Base-by-base conservation (phyloP, 2,329 filamentous ascomycete genomes). In the Talaromyces sp. region DNA sequence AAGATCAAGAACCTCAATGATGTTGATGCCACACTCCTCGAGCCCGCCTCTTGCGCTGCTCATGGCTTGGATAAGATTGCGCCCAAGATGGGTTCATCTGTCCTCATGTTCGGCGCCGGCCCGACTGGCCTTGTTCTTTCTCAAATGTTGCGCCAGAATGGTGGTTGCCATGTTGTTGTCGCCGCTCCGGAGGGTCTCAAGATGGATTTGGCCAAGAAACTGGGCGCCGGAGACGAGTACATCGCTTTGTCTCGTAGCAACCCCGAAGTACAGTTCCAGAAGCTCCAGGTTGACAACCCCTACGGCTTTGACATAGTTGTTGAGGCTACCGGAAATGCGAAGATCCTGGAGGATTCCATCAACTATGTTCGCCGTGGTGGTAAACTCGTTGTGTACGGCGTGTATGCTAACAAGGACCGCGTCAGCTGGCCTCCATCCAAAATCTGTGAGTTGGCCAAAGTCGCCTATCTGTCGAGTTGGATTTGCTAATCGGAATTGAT, bases 261-360 rank as follows among this genome's bases (percentile, higher is more conserved):
- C 65, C 81, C 86, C 5, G 75, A 79, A 42, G 81, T 80, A 16
- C 86, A 89, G 69, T 88, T 89, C 73, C 77, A 82, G 52, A 78
- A 86, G 68, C 76, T 91, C 64, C 87, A 86, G 77, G 75, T 78
- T 50, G 82, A 86, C 53, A 86, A 91, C 73, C 87, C 88, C 0
- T 86, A 90, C 68, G 89, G 89, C 3, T 91, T 91, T 70, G 88
- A 91, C 66, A 86, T 90, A 65, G 87, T 89, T 28, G 83, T 89
- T 27, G 87, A 90, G 78, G 88, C 88, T 40, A 90, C 88, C 12
- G 89, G 89, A 18, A 88, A 83, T 57, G 79, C 85, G 53, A 86
- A 85, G 74, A 87, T 91, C 56, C 82, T 91, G 2, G 88, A 91
- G 71, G 84, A 88, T 68, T 81, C 87, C 31, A 89, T 91, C 73